Evolutionary conservation across 2,329 filamentous ascomycete species (phyloP).

Genomic region (Trichoderma sp.): DNA sequence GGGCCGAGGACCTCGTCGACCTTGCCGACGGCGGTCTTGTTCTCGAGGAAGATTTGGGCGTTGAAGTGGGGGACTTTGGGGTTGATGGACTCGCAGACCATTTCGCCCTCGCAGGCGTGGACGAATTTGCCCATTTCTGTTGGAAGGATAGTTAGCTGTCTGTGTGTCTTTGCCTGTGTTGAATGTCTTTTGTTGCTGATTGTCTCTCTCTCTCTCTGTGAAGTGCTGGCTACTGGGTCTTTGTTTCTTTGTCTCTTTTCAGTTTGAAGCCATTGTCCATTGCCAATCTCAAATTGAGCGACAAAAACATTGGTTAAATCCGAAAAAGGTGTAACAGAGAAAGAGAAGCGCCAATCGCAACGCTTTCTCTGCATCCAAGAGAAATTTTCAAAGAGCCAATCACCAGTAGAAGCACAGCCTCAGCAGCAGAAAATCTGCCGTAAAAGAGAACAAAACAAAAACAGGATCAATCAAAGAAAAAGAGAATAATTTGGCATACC

Average conservation of each 20-base stretch:
- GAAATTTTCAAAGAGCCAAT: background rate
- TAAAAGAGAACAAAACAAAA: background rate
- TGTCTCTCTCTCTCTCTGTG: background rate
- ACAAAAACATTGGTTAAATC: background rate
- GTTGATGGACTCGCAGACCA: slow-evolving; percentile 95
- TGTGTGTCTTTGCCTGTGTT: background rate
- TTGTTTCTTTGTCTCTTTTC: background rate
- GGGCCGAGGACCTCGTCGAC: slow-evolving; percentile 97
- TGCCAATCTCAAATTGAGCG: background rate
- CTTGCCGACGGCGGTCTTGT: slow-evolving; percentile 95
- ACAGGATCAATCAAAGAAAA: background rate
- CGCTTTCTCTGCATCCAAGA: background rate
- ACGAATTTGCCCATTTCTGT: slow-evolving; percentile 88
- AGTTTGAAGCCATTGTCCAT: background rate
- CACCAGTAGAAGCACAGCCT: background rate
- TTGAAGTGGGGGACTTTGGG: slow-evolving; percentile 98
- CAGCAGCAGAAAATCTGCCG: background rate
- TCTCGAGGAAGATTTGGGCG: slow-evolving; percentile 97
- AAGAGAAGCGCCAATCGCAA: background rate
- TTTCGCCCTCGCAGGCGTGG: slow-evolving; percentile 95
- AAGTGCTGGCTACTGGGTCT: too few relatives aligned
- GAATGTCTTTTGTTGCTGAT: background rate
- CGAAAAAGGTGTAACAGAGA: background rate
- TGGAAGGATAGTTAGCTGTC: background rate
- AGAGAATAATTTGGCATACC: slow-evolving; percentile 30